Percentiles rank a stretch among this genome's conserved stretches.
Evolutionary conservation across 2,329 filamentous ascomycete species (phyloP).

Genomic region (Fusarium chuoi): DNA sequence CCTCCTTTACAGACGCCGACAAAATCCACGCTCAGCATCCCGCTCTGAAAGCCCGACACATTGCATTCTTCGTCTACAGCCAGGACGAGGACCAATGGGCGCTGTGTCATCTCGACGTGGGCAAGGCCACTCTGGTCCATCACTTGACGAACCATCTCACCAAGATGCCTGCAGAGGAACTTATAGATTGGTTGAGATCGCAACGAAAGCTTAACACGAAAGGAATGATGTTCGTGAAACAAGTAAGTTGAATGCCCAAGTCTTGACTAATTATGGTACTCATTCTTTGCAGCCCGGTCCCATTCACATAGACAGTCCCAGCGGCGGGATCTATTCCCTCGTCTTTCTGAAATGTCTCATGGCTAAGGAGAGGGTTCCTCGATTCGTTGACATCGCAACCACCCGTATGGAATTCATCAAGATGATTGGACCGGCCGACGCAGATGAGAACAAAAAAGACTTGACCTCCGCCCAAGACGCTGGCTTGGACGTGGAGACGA

Average conservation of each 20-base stretch:
- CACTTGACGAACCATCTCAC: not conserved
- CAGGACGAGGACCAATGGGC: not conserved
- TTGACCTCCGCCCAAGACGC: not conserved
- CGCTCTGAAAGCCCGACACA: not conserved
- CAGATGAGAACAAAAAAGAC: not conserved
- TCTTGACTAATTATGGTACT: not conserved
- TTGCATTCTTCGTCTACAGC: not conserved
- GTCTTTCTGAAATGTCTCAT: not conserved
- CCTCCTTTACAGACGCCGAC: not conserved
- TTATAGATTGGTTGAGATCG: not conserved
- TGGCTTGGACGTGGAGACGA: fast-evolving
- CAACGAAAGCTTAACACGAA: not conserved
- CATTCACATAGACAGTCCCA: too few species aligned
- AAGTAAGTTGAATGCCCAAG: not conserved
- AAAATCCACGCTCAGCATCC: not conserved
- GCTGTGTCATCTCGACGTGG: not conserved
- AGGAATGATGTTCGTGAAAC: not conserved
- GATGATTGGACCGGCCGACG: not conserved
- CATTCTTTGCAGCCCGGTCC: not conserved
- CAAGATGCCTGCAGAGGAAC: not conserved
- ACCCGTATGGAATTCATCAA: not conserved
- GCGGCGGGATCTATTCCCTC: not conserved
- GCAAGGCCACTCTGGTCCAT: not conserved
- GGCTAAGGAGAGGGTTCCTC: not conserved
- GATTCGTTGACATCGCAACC: not conserved